Percentiles rank a stretch among this genome's conserved stretches.
Evolutionary conservation across 2,329 filamentous ascomycete genomes (phyloP).

Genomic region (Sporothrix variecibatus): DNA sequence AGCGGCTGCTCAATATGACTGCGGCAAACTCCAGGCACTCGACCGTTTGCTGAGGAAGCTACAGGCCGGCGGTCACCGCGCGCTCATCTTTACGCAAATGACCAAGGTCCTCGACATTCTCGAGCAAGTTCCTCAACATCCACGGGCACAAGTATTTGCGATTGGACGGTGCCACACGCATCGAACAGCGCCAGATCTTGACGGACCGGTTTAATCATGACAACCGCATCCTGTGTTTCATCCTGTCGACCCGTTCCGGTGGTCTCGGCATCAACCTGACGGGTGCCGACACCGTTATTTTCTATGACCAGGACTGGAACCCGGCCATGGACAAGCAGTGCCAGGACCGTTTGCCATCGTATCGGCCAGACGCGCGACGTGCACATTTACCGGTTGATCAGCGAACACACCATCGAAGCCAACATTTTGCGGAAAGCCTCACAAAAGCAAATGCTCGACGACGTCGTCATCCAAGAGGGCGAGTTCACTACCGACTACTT

Average conservation of each 20-base stretch:
- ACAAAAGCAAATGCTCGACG: conserved; percentile 96
- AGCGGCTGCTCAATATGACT: conserved; percentile 97
- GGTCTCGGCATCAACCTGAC: conserved; percentile 96
- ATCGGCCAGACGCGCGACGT: conserved; percentile 98
- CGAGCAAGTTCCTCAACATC: conserved; percentile 96
- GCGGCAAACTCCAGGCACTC: conserved; percentile 89
- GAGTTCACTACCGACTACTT: conserved; percentile 98
- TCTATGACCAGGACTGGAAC: conserved; percentile 99
- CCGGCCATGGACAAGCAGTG: conserved; percentile 99
- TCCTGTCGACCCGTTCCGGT: conserved; percentile 89
- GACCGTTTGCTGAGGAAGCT: conserved; percentile 83
- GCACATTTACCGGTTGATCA: conserved; percentile 93
- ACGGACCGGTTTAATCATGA: conserved; percentile 98
- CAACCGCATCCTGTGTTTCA: conserved; percentile 88
- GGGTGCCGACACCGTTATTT: conserved; percentile 95
- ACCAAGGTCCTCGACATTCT: conserved; percentile 97
- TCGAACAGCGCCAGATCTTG: conserved; percentile 91
- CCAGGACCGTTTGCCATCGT: conserved; percentile 90
- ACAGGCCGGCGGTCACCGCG: conserved; percentile 87
- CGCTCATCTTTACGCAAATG: conserved; percentile 99
- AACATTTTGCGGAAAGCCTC: conserved; percentile 96
- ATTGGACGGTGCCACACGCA: conserved; percentile 92
- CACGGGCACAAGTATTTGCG: conserved; percentile 96
- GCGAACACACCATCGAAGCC: conserved; percentile 93
- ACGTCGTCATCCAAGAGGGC: conserved; percentile 97